Evolutionary conservation across 495 filamentous ascomycete species (phyloP), one percentile per base, ranked within the genome.

Genomic region (Geoglossum glabrum): DNA sequence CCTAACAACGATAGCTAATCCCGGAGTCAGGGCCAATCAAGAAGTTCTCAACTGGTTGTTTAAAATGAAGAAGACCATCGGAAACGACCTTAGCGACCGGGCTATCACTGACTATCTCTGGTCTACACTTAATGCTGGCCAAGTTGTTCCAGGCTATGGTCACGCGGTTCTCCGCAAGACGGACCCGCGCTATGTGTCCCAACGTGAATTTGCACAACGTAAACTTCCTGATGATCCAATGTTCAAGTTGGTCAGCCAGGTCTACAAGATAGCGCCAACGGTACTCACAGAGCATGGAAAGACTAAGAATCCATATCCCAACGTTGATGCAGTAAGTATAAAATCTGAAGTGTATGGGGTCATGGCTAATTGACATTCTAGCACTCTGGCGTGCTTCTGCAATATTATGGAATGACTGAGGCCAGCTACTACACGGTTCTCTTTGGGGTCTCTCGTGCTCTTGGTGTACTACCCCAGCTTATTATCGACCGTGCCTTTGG

Each of bases 141-240:
- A 85, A 68, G 92, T 98, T 68, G 90, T 98, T 59, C 92, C 92
- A 58, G 92, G 92, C 64, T 98, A 98, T 73, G 92, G 92, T 62
- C 92, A 98, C 74, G 92, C 92, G 64, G 92, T 98, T 62, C 88
- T 98, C 64, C 90, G 92, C 75, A 95, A 97, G 86, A 97, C 92
- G 58, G 92, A 98, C 70, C 92, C 92, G 66, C 90, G 92, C 67
- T 98, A 97, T 81, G 82, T 85, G 66, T 92, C 90, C 61, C 92
- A 97, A 78, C 87, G 92, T 72, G 85, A 87, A 65, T 98, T 98
- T 64, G 92, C 92, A 56, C 86, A 86, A 64, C 83, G 81, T 75
- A 81, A 90, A 69, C 85, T 96, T 68, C 87, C 90, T 65, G 78
- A 92, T 69, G 90, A 95, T 76, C 86, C 87, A 62, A 95, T 98